These are phyloP conservation scores for Scorias spongiosa DNA, from an alignment of 2,329 filamentous ascomycete species.

Conservation along the genomic window DNA sequence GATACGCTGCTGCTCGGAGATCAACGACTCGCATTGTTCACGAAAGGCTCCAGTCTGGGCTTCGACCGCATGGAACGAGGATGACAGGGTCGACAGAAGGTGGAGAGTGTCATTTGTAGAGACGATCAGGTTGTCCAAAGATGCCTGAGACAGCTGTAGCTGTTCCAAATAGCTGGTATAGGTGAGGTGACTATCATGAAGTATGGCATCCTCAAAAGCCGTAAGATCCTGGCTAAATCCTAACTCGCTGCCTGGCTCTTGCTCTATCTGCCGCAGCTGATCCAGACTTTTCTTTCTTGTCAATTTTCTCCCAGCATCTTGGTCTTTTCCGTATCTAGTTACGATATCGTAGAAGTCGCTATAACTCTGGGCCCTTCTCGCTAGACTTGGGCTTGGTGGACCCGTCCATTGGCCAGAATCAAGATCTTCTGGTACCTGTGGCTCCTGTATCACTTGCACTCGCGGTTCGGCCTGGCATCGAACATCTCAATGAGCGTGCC, in stretches of 20 bases:
- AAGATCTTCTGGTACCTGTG: conserved; percentile 43
- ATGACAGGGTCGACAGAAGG: conserved; percentile 62
- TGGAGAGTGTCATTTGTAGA: conserved; percentile 64
- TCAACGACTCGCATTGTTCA: conserved; percentile 74
- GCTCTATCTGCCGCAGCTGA: conserved; percentile 7
- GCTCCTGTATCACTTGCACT: conserved; percentile 38
- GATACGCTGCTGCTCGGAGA: conserved; percentile 67
- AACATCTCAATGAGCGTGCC: conserved; percentile 22
- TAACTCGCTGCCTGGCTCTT: conserved; percentile 31
- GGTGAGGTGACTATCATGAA: conserved; percentile 71
- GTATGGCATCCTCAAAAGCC: conserved; percentile 47
- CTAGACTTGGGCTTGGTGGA: conserved; percentile 51
- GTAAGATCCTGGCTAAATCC: conserved; percentile 46
- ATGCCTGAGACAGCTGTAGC: conserved; percentile 62
- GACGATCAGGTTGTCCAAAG: conserved; percentile 63
- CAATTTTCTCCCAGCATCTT: conserved; percentile 26
- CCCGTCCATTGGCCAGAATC: conserved; percentile 34
- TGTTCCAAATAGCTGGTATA: conserved; percentile 79
- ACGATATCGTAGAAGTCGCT: conserved; percentile 58
- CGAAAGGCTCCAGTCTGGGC: conserved; percentile 86
- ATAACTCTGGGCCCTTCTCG: conserved; percentile 59
- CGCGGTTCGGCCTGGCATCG: conserved; percentile 39
- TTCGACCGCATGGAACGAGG: conserved; percentile 78
- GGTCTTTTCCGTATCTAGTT: conserved; percentile 39
- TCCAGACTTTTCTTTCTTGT: conserved; percentile 25